Evolutionary conservation across 495 filamentous ascomycete genomes (phyloP), one percentile per base, ranked within the genome.

Genomic region (Neurospora sp.): DNA sequence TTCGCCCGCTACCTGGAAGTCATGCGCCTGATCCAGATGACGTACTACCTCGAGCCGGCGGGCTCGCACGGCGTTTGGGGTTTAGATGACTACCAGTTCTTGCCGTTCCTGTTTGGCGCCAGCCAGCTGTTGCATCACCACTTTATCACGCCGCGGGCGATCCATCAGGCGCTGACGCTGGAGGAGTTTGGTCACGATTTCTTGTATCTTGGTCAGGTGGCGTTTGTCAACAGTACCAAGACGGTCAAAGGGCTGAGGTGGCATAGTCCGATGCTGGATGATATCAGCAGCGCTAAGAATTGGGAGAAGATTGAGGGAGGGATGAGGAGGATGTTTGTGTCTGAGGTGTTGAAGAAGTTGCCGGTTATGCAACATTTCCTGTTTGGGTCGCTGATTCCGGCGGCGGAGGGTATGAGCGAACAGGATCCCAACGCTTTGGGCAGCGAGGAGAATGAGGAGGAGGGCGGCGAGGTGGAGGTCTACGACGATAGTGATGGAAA

Each of bases 321-420:
- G 9, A 97, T 99, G 96, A 87, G 92, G 75, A 90, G 92, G 76
- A 99, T 98, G 96, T 98, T 98, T 79, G 88, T 94, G 69, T 91
- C 89, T 48, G 96, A 99, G 81, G 94, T 99, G 1, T 83, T 99
- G 59, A 89, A 91, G 35, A 99, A 99, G 83, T 80, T 98, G 71
- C 96, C 96, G 8, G 96, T 99, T 48, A 97, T 98, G 91, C 96
- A 99, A 79, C 96, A 99, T 81, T 98, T 99, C 79, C 79, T 96
- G 38, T 99, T 99, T 81, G 96, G 96, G 18, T 85, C 86, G 11
- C 83, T 99, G 46, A 84, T 99, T 4, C 91, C 93, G 3, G 93
- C 94, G 3, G 88, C 82, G 3, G 88, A 93, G 72, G 93, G 89
- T 3, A 98, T 98, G 96, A 91, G 90, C 54, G 85, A 83, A 44